phyloP scores from a whole-genome alignment of 768 basidiomycete species.

The Hortiboletus flavorubellus region DNA sequence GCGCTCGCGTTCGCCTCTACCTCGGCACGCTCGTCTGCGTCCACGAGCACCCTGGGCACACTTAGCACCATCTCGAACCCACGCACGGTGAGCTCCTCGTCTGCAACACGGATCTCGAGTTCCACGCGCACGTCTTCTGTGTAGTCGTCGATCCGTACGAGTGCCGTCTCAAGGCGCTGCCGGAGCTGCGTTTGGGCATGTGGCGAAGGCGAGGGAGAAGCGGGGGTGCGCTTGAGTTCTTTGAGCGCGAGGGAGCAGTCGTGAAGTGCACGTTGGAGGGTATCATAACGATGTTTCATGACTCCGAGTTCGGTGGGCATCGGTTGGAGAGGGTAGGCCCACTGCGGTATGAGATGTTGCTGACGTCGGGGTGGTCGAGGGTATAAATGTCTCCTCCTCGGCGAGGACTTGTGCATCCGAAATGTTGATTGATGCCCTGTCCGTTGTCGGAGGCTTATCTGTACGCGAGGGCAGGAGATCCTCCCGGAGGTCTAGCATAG shows the following conservation, averaged over 20 bases:
- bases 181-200: neutral
- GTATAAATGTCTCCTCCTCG: neutral
- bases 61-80: conserved; percentile 70
- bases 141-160: conserved; percentile 67
- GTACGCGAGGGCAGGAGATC: neutral
- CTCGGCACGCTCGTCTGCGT: conserved; percentile 29
- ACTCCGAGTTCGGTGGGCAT: conserved; percentile 35
- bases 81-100: conserved; percentile 60
- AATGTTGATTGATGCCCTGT: conserved; percentile 46
- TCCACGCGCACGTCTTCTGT: conserved; percentile 80
- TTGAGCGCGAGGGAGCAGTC: conserved; percentile 69
- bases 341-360: neutral
- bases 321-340: neutral
- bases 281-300: conserved; percentile 54
- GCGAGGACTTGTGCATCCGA: neutral
- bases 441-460: neutral
- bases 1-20: conserved; percentile 47
- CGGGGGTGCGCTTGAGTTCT: conserved; percentile 41
- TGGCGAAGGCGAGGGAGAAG: conserved; percentile 3
- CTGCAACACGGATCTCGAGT: conserved; percentile 72
- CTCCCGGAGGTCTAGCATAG: conserved; percentile 15
- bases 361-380: neutral
- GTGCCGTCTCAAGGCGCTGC: conserved; percentile 44
- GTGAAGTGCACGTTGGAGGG: conserved; percentile 58
- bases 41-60: conserved; percentile 46